Percentiles rank a stretch among this genome's conserved stretches.
Conservation (phyloP, 2,329 filamentous ascomycete species). For the Plectosphaerella cucumerina region DNA sequence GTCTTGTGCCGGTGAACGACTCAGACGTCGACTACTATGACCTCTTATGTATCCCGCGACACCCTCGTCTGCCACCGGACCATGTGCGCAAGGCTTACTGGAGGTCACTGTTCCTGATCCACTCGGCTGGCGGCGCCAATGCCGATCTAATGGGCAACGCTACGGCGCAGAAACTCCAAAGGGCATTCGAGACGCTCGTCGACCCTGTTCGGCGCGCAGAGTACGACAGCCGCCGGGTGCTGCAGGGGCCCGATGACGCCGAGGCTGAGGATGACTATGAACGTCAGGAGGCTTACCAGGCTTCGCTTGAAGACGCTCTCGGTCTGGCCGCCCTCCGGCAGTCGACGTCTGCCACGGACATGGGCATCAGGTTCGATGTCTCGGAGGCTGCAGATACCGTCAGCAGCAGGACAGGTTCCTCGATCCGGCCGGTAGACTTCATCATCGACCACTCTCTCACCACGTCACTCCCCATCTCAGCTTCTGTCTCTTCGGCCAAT, state of each 20-base stretch:
- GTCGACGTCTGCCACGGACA: constrained; percentile 27
- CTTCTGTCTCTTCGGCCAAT: no score
- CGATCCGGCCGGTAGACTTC: constrained; percentile 30
- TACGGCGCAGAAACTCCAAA: constrained; percentile 36
- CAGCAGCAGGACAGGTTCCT: constrained; percentile 2
- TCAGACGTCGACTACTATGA: constrained; percentile 36
- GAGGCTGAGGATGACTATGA: constrained; percentile 13
- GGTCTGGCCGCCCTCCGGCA: constrained; percentile 15
- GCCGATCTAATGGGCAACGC: constrained; percentile 29
- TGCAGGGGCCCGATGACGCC: constrained; percentile 8
- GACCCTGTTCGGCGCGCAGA: constrained; percentile 34
- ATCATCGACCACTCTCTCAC: constrained; percentile 32
- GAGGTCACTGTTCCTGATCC: constrained; percentile 38
- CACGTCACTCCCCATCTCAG: constrained; percentile 24
- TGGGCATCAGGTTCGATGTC: constrained; percentile 32
- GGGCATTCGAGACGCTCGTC: constrained; percentile 44
- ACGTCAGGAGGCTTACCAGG: constrained; percentile 15
- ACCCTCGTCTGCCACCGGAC: constrained; percentile 22
- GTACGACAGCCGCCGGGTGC: constrained; percentile 31
- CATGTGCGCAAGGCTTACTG: constrained; percentile 40
- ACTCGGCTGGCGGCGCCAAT: constrained; percentile 34
- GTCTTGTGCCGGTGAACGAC: not conserved
- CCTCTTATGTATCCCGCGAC: constrained; percentile 36
- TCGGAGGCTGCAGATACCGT: constrained; percentile 10
- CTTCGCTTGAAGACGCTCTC: constrained; percentile 16